These are phyloP conservation scores for Syzygium oleosum DNA, from an alignment of 345 rosid species.

Conservation along the genomic window DNA sequence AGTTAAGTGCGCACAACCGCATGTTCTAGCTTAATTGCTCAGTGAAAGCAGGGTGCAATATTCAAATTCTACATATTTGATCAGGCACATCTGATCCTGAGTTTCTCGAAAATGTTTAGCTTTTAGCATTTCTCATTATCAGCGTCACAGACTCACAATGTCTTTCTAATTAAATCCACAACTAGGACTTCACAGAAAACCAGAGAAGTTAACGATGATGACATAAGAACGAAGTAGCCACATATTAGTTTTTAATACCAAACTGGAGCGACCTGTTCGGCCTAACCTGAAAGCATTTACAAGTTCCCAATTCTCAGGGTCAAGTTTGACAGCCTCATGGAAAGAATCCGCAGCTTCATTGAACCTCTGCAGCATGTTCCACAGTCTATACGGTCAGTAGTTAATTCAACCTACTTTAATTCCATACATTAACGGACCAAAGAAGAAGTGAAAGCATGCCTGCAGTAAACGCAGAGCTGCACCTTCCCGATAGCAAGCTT, in stretches of 20 bases:
- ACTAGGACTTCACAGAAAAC: not conserved
- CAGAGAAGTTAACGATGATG: not conserved
- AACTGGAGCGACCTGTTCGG: not conserved
- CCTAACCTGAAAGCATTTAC: not conserved
- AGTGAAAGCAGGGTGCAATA: not conserved
- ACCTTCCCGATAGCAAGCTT: slow-evolving; percentile 92
- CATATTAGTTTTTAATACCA: not conserved
- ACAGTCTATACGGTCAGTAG: not conserved
- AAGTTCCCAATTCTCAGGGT: slow-evolving; percentile 63
- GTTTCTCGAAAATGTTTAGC: not conserved
- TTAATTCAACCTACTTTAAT: not conserved
- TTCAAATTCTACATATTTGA: not conserved
- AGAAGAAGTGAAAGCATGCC: not conserved
- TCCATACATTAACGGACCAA: not conserved
- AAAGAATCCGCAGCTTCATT: slow-evolving; percentile 84
- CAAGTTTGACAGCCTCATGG: slow-evolving; percentile 72
- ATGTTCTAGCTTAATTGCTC: not conserved
- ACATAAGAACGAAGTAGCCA: not conserved
- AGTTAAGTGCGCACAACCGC: not conserved
- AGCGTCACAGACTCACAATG: not conserved
- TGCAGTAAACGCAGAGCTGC: slow-evolving; percentile 68
- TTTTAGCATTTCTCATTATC: not conserved
- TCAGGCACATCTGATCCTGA: not conserved
- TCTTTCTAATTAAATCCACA: not conserved
- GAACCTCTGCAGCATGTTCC: slow-evolving; percentile 40